Percentiles rank a stretch among this genome's conserved stretches.
These are phyloP conservation scores for Salvia sclarea DNA, from an alignment of 305 asterid species.

Conservation along the genomic window DNA sequence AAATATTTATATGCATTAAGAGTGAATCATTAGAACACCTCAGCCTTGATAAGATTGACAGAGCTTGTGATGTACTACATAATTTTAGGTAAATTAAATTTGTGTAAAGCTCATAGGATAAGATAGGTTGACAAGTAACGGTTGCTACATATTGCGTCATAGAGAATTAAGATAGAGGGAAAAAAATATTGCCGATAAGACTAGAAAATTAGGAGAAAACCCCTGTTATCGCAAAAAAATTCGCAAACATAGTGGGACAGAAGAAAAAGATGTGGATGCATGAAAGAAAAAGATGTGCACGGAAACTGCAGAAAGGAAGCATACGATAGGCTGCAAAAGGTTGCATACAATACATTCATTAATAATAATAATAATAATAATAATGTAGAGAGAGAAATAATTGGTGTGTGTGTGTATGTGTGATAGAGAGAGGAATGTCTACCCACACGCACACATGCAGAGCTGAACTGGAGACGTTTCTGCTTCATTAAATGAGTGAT, in stretches of 20 bases:
- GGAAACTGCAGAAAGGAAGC: constrained; percentile 48
- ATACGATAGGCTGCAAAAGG: constrained; percentile 48
- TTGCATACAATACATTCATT: constrained; percentile 35
- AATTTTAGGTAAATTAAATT: neutral
- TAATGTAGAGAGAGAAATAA: constrained; percentile 34
- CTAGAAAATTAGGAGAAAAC: constrained; percentile 14
- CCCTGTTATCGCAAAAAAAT: neutral
- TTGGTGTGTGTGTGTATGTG: neutral
- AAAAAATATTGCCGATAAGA: constrained; percentile 43
- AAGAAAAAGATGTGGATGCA: constrained; percentile 40
- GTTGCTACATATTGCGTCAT: neutral
- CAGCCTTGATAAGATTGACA: neutral
- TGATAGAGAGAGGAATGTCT: constrained; percentile 43
- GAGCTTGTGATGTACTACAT: neutral
- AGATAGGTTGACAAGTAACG: neutral
- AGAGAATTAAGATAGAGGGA: neutral
- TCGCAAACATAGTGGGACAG: constrained; percentile 32
- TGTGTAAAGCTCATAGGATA: neutral
- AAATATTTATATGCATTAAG: no score
- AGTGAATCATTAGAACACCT: neutral
- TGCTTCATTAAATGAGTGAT: constrained; percentile 66
- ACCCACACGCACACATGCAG: constrained; percentile 67
- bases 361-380: no score
- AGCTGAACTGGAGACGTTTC: constrained; percentile 43
- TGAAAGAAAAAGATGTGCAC: constrained; percentile 40